These are phyloP conservation scores for Quercus variabilis DNA, from an alignment of 306 rosid species.

Conservation along the genomic window DNA sequence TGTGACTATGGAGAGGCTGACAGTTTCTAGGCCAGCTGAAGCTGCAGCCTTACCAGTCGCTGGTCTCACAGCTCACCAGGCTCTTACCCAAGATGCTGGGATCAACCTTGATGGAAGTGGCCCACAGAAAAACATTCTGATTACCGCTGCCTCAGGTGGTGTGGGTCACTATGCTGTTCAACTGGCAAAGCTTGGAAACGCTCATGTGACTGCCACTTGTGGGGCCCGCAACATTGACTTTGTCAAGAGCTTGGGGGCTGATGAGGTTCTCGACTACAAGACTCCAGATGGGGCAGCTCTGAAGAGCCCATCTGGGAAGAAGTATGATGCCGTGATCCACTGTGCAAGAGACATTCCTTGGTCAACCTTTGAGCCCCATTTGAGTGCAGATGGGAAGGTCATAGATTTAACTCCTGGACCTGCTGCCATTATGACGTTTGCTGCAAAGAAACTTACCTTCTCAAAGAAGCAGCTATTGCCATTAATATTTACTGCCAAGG, in stretches of 20 bases:
- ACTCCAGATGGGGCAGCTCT: slow-evolving; percentile 60
- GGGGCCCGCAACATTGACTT: slow-evolving; percentile 64
- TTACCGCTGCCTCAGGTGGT: slow-evolving; percentile 72
- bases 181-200: slow-evolving; percentile 60
- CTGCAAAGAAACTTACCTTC: slow-evolving; percentile 45
- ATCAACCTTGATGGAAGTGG: slow-evolving; percentile 63
- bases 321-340: slow-evolving; percentile 56
- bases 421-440: slow-evolving; percentile 23
- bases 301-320: slow-evolving; percentile 58
- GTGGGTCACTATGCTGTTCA: slow-evolving; percentile 66
- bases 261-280: slow-evolving; percentile 74
- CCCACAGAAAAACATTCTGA: slow-evolving; percentile 42
- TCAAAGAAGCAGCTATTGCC: slow-evolving; percentile 59
- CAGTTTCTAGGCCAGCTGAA: slow-evolving; percentile 48
- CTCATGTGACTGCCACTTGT: slow-evolving; percentile 66
- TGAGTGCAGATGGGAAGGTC: slow-evolving; percentile 47
- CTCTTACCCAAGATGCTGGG: slow-evolving; percentile 53
- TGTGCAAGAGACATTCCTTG: slow-evolving; percentile 60
- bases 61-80: slow-evolving; percentile 66
- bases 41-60: slow-evolving; percentile 59
- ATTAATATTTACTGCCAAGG: slow-evolving; percentile 8
- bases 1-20: slow-evolving; percentile 40
- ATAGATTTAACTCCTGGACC: slow-evolving; percentile 49
- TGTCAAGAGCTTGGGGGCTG: slow-evolving; percentile 64
- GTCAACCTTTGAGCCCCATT: slow-evolving; percentile 54